Percentiles rank a stretch among this genome's conserved stretches.
phyloP scores from a whole-genome alignment of 441 rosid species.

The Gossypium trilobum region DNA sequence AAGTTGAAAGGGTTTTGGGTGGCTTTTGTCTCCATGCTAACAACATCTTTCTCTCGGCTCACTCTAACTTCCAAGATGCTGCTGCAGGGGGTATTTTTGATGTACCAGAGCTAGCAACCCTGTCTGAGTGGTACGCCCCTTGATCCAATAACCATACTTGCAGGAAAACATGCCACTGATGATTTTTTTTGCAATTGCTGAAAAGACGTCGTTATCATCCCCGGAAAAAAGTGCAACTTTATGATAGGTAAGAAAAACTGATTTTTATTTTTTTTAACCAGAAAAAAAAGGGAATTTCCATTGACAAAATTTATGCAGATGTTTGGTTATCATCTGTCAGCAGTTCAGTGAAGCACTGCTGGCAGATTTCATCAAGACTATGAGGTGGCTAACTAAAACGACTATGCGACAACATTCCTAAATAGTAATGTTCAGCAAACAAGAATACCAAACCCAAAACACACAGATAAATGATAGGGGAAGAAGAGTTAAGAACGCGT shows the following conservation, averaged over 20 bases:
- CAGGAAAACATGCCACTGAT: neutral
- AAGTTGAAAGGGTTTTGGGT: conserved; percentile 2
- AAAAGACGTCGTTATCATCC: conserved; percentile 17
- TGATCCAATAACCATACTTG: neutral
- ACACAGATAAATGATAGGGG: neutral
- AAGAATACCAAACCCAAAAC: neutral
- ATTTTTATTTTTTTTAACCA: too few species aligned
- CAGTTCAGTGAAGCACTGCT: neutral
- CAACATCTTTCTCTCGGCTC: conserved; percentile 21
- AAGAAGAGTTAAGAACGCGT: neutral
- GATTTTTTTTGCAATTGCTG: conserved; percentile 6
- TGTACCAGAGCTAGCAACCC: conserved; percentile 8
- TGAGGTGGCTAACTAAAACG: neutral
- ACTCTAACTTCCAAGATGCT: conserved; percentile 16
- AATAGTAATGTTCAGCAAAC: neutral
- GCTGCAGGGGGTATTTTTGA: conserved; percentile 16
- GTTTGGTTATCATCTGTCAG: neutral
- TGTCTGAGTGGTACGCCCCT: neutral
- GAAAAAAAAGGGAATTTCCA: neutral
- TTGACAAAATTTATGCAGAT: neutral
- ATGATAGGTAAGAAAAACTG: conserved; percentile 7
- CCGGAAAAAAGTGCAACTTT: conserved; percentile 13
- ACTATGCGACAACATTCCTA: neutral
- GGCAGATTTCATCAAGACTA: neutral
- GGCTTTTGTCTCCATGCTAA: conserved; percentile 25